phyloP scores from a whole-genome alignment of 768 basidiomycete species.

The Suillus subaureus region DNA sequence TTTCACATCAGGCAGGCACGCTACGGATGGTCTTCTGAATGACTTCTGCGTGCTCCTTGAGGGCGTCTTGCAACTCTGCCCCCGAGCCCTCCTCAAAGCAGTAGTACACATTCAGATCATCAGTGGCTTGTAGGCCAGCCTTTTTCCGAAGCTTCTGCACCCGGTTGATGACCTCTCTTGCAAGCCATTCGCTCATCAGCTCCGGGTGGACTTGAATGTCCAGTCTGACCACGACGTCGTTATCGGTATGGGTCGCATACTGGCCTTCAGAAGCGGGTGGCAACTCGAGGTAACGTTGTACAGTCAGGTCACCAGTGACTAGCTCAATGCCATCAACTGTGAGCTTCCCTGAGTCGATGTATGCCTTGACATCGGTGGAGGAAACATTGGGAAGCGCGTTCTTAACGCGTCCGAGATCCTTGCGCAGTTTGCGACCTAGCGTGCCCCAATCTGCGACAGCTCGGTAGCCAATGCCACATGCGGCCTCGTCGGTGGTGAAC shows the following conservation, averaged over 20 bases:
- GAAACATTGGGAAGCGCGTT: constrained; percentile 79
- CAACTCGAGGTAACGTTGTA: constrained; percentile 89
- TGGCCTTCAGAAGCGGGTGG: constrained; percentile 60
- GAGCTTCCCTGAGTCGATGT: constrained; percentile 73
- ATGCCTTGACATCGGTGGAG: constrained; percentile 82
- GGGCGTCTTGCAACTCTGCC: constrained; percentile 62
- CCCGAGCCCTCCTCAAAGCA: constrained; percentile 71
- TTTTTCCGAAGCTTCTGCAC: constrained; percentile 96
- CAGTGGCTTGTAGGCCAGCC: constrained; percentile 92
- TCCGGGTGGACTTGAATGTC: constrained; percentile 89
- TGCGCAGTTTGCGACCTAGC: constrained; percentile 90
- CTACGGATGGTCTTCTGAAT: constrained; percentile 77
- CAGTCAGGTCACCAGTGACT: constrained; percentile 85
- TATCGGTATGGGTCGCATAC: constrained; percentile 86
- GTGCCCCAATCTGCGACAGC: constrained; percentile 95
- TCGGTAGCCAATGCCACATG: constrained; percentile 87
- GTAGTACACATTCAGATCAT: constrained; percentile 90
- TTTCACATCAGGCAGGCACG: constrained; percentile 61
- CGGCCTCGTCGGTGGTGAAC: constrained; percentile 85
- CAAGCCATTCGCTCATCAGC: constrained; percentile 83
- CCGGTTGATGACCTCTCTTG: constrained; percentile 88
- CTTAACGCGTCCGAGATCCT: constrained; percentile 88
- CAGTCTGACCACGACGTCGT: constrained; percentile 91
- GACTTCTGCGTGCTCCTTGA: constrained; percentile 65
- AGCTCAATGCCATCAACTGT: constrained; percentile 89